Evolutionary conservation across 2,329 filamentous ascomycete species (phyloP), one percentile per base, ranked within the genome.

Genomic region (Fusarium pseudonygamai): DNA sequence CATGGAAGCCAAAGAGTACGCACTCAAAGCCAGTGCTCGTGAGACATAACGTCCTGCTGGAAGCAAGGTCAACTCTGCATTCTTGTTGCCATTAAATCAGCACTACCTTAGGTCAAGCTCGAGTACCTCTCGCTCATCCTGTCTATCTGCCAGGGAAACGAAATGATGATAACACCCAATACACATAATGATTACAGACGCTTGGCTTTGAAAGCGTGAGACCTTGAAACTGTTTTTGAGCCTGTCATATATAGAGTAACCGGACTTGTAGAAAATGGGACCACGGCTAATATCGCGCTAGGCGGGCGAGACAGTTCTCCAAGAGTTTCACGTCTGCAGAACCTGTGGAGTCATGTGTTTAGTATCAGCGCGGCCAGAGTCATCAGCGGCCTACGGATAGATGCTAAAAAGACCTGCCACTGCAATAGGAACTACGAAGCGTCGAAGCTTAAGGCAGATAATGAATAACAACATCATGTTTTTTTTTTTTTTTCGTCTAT

Each of bases 121-220:
- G n/a, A 18, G 15, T 24, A 3, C 14, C n/a, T 24, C 40, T 22
- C 37, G 15, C 22, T 24, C 15, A 43, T 43, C 14, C 14, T 4
- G 6, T 5, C 6, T 18, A 43, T 10, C 0, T 2, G 10, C 7
- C 40, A 24, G n/a, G n/a, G 8, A 24, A 18, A 8, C 15, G 15
- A 43, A 24, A 24, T 16, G 40, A 43, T 24, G 15, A 43, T 4
- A 18, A 24, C 6, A 24, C 40, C 40, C 5, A 24, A 24, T 43
- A 24, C 15, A 6, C 2, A 43, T 2, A 18, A 24, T 43, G n/a
- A 43, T 24, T 2, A 11, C 10, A 24, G 6, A 18, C 15, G 4
- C 10, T 24, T 24, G 6, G 15, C 12, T 7, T 18, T 16, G 10
- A 43, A 24, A 43, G 15, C n/a, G 40, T 16, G 15, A 43, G 40